Evolutionary conservation across 2,329 filamentous ascomycete genomes (phyloP), one percentile per base, ranked within the genome.

Genomic region (Penicillium verrucosum): DNA sequence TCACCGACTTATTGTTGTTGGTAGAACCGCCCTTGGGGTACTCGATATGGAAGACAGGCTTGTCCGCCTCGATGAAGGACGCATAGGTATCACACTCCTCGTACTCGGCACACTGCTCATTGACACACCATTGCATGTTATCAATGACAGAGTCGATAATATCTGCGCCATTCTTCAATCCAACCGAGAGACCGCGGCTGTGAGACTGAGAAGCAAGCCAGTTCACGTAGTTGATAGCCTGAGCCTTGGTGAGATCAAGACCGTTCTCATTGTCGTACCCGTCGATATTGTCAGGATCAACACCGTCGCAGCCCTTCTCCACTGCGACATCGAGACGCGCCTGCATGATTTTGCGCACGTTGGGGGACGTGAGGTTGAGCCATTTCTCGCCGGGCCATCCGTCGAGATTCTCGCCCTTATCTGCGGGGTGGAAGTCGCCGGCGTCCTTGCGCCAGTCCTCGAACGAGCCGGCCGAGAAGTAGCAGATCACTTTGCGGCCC

Each of bases 41-140:
- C 74, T 90, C 88, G 60, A 90, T 88, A 68, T 89, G 83, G 69
- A 89, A 89, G 32, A 90, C 87, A 1, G 87, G 86, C 70, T 89
- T 89, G 32, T 78, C 77, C 6, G 80, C 81, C 10, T 79, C 65
- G 54, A 86, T 80, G 65, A 89, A 89, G 4, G 79, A 71, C 2
- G 75, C 71, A 68, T 85, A 89, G 1, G 73, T 79, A 36, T 75
- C 73, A 67, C 87, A 89, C 68, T 89, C 86, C 5, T 73, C 57
- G 63, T 83, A 83, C 68, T 86, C 64, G 16, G 80, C 78, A 68
- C 88, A 90, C 73, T 89, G 81, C 76, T 90, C 88, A 70, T 89
- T 88, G 63, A 90, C 86, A 7, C 79, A 81, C 73, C 87, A 90
- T 65, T 88, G 78, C 51, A 88, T 81, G 5, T 80, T 70, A 30